These are phyloP conservation scores for Diaporthe sp. DNA, from an alignment of 2,329 filamentous ascomycete species.

Conservation along the genomic window DNA sequence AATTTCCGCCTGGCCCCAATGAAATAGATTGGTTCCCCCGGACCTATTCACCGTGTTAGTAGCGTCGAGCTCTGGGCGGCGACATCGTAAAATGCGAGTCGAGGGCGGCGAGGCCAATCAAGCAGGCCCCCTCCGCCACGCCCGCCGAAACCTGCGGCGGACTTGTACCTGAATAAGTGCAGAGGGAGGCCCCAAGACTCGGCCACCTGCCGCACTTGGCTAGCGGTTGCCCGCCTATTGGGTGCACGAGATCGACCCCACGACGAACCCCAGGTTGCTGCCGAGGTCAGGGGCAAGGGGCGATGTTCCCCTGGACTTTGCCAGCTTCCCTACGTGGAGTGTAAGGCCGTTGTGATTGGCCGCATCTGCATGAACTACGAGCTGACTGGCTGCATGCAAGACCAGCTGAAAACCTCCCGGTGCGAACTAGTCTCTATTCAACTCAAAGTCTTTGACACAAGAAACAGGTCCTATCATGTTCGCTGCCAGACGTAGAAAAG, in stretches of 20 bases:
- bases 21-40: neutral
- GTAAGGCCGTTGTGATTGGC: neutral
- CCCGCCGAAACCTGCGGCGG: conserved; percentile 16
- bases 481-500: too few relatives aligned
- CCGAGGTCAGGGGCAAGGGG: neutral
- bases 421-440: neutral
- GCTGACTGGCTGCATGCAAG: too few relatives aligned
- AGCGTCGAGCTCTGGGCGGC: conserved; percentile 10
- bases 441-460: too few relatives aligned
- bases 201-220: conserved; percentile 13
- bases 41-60: conserved; percentile 1
- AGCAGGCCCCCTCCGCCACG: neutral
- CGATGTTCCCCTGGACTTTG: neutral
- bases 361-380: neutral
- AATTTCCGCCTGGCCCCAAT: neutral
- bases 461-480: too few relatives aligned
- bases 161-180: conserved; percentile 12
- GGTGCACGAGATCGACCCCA: neutral
- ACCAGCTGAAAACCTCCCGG: neutral
- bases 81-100: neutral
- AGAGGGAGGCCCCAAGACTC: neutral
- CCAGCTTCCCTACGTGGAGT: neutral
- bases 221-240: conserved; percentile 3
- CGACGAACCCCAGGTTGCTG: conserved; percentile 6
- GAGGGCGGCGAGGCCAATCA: neutral